Evolutionary conservation across 2,329 filamentous ascomycete species (phyloP).

Genomic region (Exophiala dermatitidis): DNA sequence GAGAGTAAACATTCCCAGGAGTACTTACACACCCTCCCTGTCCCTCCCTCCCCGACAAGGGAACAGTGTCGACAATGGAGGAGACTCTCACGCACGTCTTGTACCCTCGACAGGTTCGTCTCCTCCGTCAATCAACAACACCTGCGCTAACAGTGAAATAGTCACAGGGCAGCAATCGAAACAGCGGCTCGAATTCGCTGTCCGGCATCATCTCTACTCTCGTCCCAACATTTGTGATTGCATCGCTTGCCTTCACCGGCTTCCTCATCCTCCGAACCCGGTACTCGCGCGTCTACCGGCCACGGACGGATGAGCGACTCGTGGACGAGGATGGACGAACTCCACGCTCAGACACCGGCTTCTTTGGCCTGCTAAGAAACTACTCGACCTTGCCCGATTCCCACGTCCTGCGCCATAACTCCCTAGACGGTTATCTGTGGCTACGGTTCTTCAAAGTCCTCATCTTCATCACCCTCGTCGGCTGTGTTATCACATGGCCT

Average conservation of each 20-base stretch:
- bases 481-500: constrained; percentile 78
- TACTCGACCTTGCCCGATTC: constrained; percentile 58
- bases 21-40: not conserved
- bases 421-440: constrained; percentile 86
- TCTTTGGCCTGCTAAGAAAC: constrained; percentile 26
- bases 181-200: constrained; percentile 40
- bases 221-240: constrained; percentile 40
- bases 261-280: constrained; percentile 44
- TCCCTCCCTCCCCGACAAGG: not conserved
- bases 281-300: constrained; percentile 42
- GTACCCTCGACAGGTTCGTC: constrained; percentile 19
- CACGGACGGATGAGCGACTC: constrained; percentile 38
- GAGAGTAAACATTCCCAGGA: no score
- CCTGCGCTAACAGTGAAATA: constrained; percentile 1
- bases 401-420: constrained; percentile 81
- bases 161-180: constrained; percentile 13
- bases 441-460: constrained; percentile 77
- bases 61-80: constrained; percentile 4
- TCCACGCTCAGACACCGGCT: constrained; percentile 13
- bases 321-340: constrained; percentile 35
- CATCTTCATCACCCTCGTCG: constrained; percentile 70
- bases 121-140: not conserved
- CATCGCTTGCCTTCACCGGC: constrained; percentile 37
- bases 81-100: constrained; percentile 13
- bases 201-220: constrained; percentile 45